Evolutionary conservation across 768 basidiomycete genomes (phyloP).

Genomic region (Mycena haematopus): DNA sequence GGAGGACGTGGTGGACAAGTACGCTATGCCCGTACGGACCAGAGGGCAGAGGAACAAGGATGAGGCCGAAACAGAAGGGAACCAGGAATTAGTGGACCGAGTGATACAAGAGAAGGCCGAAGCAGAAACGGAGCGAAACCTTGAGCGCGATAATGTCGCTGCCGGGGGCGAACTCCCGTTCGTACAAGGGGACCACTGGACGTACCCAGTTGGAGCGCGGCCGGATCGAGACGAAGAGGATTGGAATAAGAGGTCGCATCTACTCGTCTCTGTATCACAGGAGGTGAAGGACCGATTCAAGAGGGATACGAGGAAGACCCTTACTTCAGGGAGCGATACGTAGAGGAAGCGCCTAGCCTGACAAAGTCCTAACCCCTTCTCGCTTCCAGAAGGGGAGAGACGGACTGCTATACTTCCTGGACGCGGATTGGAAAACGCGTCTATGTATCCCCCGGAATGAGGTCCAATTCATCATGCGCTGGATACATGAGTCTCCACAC

Average conservation of each 20-base stretch:
- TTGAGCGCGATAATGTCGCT: background rate
- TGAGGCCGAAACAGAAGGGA: too few species aligned
- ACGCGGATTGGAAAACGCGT: background rate
- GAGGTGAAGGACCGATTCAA: background rate
- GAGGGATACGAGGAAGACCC: background rate
- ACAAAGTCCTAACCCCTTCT: too few species aligned
- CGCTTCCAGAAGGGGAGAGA: too few species aligned
- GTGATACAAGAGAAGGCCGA: too few species aligned
- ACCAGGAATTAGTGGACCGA: too few species aligned
- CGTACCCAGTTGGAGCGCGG: too few species aligned
- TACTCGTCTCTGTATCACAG: background rate
- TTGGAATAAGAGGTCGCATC: too few species aligned
- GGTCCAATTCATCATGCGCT: constrained; percentile 22
- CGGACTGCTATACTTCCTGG: background rate
- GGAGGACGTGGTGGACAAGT: background rate
- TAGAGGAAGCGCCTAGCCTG: background rate
- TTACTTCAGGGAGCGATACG: background rate
- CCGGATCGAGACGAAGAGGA: too few species aligned
- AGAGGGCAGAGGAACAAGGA: background rate
- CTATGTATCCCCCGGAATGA: background rate
- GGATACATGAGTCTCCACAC: too few species aligned
- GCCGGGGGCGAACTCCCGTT: background rate
- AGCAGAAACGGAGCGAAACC: too few species aligned
- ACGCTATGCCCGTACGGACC: background rate
- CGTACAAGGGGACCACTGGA: too few species aligned